These are phyloP conservation scores for Pseudogymnoascus sp. DNA, from an alignment of 2,329 filamentous ascomycete species.

Conservation along the genomic window DNA sequence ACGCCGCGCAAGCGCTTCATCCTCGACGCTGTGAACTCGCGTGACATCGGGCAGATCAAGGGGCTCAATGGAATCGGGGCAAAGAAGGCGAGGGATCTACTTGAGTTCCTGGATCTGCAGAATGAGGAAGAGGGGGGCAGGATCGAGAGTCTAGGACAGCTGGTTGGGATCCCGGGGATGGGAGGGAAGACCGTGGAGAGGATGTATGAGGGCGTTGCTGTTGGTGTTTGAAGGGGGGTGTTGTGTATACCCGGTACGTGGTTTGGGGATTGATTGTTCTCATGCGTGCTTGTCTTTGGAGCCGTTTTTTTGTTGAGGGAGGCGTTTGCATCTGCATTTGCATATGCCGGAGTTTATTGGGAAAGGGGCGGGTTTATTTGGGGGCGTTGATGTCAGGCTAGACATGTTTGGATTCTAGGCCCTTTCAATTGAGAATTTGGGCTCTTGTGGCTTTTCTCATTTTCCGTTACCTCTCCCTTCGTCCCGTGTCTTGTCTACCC, in stretches of 20 bases:
- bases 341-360: background rate
- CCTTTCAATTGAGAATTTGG: slow-evolving; percentile 1
- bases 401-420: background rate
- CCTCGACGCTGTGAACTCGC: slow-evolving; percentile 65
- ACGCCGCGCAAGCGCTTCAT: slow-evolving; percentile 48
- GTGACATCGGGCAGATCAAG: slow-evolving; percentile 58
- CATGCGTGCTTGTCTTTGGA: background rate
- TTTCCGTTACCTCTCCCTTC: background rate
- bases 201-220: slow-evolving; percentile 34
- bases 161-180: slow-evolving; percentile 49
- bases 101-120: slow-evolving; percentile 46
- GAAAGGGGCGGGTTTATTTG: background rate
- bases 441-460: background rate
- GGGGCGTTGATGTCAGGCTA: background rate
- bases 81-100: slow-evolving; percentile 59
- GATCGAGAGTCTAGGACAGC: slow-evolving; percentile 43
- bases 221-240: slow-evolving; percentile 3
- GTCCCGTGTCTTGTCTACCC: background rate
- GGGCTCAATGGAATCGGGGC: slow-evolving; percentile 62
- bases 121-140: slow-evolving; percentile 33
- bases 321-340: background rate
- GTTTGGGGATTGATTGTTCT: background rate
- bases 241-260: background rate
- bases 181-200: slow-evolving; percentile 49
- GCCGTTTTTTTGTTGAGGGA: background rate